Conservation (phyloP, 2,329 filamentous ascomycete genomes). For the Teratosphaeria nubilosa region DNA sequence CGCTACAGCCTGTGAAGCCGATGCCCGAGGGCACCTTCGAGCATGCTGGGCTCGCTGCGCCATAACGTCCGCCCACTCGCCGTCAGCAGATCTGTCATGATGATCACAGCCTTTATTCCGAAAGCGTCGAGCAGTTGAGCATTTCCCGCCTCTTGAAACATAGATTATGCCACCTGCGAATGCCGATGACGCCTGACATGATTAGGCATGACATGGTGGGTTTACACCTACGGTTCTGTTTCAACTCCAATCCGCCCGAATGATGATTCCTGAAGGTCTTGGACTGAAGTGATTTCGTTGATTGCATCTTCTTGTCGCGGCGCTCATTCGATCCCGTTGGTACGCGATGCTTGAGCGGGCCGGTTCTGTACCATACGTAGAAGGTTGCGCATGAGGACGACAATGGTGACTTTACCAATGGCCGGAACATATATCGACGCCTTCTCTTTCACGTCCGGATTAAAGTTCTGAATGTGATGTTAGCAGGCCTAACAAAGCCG, state of each 20-base stretch:
- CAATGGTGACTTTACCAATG: constrained; percentile 95
- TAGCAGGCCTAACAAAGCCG: neutral
- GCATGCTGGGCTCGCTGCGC: too few species aligned
- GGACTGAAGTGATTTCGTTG: neutral
- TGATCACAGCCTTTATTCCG: too few species aligned
- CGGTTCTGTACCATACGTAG: constrained; percentile 42
- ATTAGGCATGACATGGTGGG: too few species aligned
- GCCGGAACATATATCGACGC: constrained; percentile 95
- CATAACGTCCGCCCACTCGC: too few species aligned
- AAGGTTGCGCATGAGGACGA: constrained; percentile 78
- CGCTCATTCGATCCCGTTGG: neutral
- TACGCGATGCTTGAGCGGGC: neutral
- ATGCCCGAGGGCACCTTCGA: too few species aligned
- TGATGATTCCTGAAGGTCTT: neutral
- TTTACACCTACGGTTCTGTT: too few species aligned
- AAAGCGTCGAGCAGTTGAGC: too few species aligned
- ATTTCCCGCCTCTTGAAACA: too few species aligned
- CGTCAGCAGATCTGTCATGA: too few species aligned
- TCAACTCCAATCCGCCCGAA: too few species aligned
- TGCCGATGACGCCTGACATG: neutral
- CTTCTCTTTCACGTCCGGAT: constrained; percentile 81
- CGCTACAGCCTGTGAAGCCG: too few species aligned
- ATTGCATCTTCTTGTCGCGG: too few species aligned
- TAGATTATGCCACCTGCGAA: neutral
- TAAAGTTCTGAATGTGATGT: constrained; percentile 58